Evolutionary conservation across 345 rosid species (phyloP).

Genomic region (Raphanus raphanistrum): DNA sequence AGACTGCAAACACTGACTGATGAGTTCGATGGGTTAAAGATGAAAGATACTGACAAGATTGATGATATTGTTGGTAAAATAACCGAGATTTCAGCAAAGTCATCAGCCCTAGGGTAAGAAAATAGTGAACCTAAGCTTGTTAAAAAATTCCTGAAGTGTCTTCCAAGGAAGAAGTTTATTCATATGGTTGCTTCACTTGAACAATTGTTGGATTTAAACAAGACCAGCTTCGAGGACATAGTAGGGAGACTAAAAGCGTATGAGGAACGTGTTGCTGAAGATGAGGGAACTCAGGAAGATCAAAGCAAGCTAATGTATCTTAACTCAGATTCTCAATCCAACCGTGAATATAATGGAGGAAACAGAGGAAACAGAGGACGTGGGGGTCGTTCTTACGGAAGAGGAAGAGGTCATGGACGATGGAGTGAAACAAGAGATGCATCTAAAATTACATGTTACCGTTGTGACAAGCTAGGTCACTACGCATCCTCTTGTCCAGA

Average conservation of each 20-base stretch:
- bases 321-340: neutral
- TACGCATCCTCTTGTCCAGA: neutral
- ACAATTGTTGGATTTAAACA: neutral
- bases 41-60: no score
- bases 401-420: neutral
- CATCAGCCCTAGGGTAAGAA: no score
- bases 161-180: no score
- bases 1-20: no score
- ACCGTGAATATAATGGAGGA: no score
- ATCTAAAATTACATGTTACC: no score
- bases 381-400: neutral
- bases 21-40: no score
- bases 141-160: no score
- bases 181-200: neutral
- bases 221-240: neutral
- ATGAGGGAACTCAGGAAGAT: neutral
- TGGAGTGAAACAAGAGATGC: neutral
- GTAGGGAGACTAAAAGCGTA: neutral
- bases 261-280: neutral
- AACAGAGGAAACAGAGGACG: neutral
- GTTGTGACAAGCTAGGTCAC: neutral
- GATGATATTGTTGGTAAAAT: no score
- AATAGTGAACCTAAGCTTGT: no score
- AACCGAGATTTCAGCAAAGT: no score
- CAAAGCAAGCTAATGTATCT: neutral